These are phyloP conservation scores for Aspergillus funiculosus DNA, from an alignment of 495 filamentous ascomycete genomes.

Conservation along the genomic window DNA sequence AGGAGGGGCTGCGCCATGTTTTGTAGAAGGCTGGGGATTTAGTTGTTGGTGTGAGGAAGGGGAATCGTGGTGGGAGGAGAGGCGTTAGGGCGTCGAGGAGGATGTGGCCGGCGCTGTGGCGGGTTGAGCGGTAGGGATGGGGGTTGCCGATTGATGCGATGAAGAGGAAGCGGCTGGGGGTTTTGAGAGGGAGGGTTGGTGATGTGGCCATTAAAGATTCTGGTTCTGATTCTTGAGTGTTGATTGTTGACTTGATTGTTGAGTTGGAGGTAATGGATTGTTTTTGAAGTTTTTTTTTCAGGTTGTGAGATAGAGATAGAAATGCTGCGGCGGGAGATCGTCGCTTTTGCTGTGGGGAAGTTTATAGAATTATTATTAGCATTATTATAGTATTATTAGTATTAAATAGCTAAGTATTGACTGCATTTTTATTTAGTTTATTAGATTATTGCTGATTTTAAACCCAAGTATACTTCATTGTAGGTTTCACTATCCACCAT, in stretches of 20 bases:
- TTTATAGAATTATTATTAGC: too few species aligned
- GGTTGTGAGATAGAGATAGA: not conserved
- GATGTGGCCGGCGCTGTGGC: conserved; percentile 74
- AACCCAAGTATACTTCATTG: too few species aligned
- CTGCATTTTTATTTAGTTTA: too few species aligned
- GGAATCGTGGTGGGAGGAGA: too few species aligned
- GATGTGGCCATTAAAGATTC: not conserved
- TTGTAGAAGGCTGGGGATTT: conserved; percentile 50
- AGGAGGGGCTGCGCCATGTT: conserved; percentile 60
- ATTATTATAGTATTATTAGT: not conserved
- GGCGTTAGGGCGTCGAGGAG: conserved; percentile 53
- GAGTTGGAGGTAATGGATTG: too few species aligned
- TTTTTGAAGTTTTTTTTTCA: not conserved
- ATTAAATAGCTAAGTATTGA: not conserved
- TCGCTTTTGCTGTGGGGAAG: conserved; percentile 10
- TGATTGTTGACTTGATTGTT: conserved; percentile 7
- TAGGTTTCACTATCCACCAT: too few species aligned
- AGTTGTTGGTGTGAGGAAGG: too few species aligned
- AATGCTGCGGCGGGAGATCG: conserved; percentile 16
- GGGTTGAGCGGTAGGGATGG: conserved; percentile 58
- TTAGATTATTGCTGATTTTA: too few species aligned
- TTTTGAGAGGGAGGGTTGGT: conserved; percentile 5
- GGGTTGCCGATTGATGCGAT: conserved; percentile 72
- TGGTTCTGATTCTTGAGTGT: not conserved
- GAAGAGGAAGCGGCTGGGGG: conserved; percentile 45